These are phyloP conservation scores for Smittium culicis DNA, from an alignment of 371 early-diverging fungal species.

Conservation along the genomic window DNA sequence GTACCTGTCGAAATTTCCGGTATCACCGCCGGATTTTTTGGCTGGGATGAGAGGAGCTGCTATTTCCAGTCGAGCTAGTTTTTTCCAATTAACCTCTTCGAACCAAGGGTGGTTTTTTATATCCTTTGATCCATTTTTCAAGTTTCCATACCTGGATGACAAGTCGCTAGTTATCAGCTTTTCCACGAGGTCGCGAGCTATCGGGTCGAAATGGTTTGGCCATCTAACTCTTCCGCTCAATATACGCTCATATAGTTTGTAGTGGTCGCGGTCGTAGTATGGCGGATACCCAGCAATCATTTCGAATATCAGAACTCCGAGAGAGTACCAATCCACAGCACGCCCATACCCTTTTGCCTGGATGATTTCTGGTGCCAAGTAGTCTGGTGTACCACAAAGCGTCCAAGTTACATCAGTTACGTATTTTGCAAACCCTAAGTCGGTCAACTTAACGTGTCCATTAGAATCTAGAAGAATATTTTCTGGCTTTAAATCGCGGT, in stretches of 20 bases:
- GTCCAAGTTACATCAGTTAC: conserved; percentile 93
- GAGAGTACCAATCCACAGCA: conserved; percentile 94
- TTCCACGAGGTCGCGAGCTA: conserved; percentile 79
- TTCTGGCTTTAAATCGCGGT: conserved; percentile 88
- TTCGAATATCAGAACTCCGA: conserved; percentile 93
- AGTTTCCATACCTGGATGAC: conserved; percentile 81
- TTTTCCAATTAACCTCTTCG: conserved; percentile 79
- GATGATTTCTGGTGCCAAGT: conserved; percentile 96
- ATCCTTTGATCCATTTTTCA: conserved; percentile 73
- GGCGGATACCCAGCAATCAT: conserved; percentile 87
- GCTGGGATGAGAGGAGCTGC: conserved; percentile 80
- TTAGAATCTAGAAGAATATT: conserved; percentile 73
- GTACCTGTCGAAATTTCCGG: conserved; percentile 88
- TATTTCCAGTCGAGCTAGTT: conserved; percentile 53
- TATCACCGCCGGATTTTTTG: conserved; percentile 72
- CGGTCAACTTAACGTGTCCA: conserved; percentile 97
- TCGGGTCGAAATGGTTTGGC: conserved; percentile 79
- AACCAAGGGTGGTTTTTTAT: conserved; percentile 95
- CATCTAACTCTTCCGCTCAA: conserved; percentile 71
- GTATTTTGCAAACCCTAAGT: conserved; percentile 98
- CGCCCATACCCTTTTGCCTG: conserved; percentile 87
- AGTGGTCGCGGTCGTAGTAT: conserved; percentile 92
- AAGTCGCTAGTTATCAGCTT: conserved; percentile 74
- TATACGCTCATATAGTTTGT: conserved; percentile 89
- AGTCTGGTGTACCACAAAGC: conserved; percentile 97